Conservation (phyloP, 2,329 filamentous ascomycete genomes). For the Calonectria honghensis region DNA sequence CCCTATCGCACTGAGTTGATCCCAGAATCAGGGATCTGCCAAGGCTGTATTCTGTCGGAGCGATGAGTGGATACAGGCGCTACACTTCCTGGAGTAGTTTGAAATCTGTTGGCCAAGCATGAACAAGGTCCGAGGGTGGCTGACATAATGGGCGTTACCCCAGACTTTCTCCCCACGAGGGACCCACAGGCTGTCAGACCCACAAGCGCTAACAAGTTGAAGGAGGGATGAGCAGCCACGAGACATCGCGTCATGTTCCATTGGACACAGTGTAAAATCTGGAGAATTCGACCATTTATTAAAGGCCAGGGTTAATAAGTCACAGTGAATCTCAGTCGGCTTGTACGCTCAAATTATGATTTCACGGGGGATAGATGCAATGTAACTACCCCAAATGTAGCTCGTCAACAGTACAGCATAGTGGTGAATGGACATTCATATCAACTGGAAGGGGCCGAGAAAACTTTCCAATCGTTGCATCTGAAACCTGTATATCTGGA, state of each 20-base stretch:
- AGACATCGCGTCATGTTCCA: background rate
- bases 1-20: background rate
- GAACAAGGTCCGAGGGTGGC: background rate
- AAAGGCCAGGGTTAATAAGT: background rate
- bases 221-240: background rate
- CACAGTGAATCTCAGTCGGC: background rate
- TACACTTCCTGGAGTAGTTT: background rate
- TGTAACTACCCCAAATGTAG: too few relatives aligned
- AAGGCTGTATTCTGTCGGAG: background rate
- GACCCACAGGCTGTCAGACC: background rate
- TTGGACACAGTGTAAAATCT: background rate
- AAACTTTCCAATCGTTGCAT: too few relatives aligned
- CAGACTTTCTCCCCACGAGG: background rate
- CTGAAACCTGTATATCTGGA: too few relatives aligned
- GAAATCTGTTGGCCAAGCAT: background rate
- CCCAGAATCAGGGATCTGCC: background rate
- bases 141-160: background rate
- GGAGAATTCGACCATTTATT: background rate
- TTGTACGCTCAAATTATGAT: background rate
- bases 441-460: too few relatives aligned
- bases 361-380: too few relatives aligned
- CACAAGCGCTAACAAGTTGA: background rate
- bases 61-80: background rate
- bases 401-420: too few relatives aligned
- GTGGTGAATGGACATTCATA: too few relatives aligned